phyloP scores from a whole-genome alignment of 179 eudicot species.

The Silene coronaria region DNA sequence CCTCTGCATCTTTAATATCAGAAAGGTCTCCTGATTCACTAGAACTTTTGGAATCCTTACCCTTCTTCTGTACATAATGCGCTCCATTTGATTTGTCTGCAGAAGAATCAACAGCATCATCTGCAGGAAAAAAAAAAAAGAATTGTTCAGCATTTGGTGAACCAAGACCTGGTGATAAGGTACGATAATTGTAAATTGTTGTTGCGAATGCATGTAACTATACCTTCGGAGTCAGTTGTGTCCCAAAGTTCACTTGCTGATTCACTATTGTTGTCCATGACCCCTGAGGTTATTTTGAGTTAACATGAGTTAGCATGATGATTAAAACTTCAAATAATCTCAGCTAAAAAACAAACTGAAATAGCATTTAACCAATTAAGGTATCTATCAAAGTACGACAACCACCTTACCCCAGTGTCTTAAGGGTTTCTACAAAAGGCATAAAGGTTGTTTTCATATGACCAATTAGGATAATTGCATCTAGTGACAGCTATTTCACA shows the following conservation, averaged over 20 bases:
- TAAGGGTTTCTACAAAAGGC: no score
- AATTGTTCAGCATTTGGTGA: neutral
- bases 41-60: conserved; percentile 12
- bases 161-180: neutral
- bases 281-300: neutral
- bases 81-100: neutral
- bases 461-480: no score
- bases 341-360: neutral
- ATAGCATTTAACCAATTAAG: neutral
- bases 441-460: no score
- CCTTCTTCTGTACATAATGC: conserved; percentile 10
- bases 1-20: conserved; percentile 37
- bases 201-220: neutral
- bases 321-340: neutral
- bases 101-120: conserved; percentile 16
- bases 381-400: no score
- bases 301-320: conserved; percentile 1
- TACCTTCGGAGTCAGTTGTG: conserved; percentile 29
- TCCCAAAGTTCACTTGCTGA: conserved; percentile 18
- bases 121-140: conserved; percentile 7
- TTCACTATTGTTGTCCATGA: conserved; percentile 21
- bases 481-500: no score
- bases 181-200: neutral
- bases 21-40: conserved; percentile 30
- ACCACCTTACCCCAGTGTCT: no score